A percentile compares a stretch with the other conserved stretches of the same genome.
Conservation (phyloP, 495 filamentous ascomycete species). For the Penicillium flavigenum region DNA sequence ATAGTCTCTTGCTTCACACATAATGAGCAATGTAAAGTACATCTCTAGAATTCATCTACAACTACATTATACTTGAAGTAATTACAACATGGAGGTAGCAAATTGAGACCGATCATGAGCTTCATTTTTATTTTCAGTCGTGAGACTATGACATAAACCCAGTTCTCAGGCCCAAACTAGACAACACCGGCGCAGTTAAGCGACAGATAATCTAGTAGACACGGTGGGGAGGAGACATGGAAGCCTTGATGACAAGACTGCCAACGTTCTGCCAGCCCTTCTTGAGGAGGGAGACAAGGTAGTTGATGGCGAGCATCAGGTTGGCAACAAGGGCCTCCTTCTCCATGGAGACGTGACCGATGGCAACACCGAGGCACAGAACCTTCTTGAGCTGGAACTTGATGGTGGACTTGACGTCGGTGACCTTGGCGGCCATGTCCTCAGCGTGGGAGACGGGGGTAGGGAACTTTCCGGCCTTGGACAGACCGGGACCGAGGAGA, state of each 20-base stretch:
- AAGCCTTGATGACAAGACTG: slow-evolving; percentile 97
- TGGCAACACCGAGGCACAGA: slow-evolving; percentile 97
- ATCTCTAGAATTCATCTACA: neutral
- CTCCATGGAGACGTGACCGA: slow-evolving; percentile 96
- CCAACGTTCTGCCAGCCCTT: slow-evolving; percentile 99
- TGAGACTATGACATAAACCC: slow-evolving; percentile 37
- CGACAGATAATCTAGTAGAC: slow-evolving; percentile 70
- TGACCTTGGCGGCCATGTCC: slow-evolving; percentile 89
- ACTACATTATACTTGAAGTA: neutral
- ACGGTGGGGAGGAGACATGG: slow-evolving; percentile 96
- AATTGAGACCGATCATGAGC: slow-evolving; percentile 34
- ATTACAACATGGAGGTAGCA: neutral
- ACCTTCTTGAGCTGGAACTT: slow-evolving; percentile 99
- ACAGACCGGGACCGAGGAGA: slow-evolving; percentile 97
- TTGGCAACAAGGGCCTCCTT: slow-evolving; percentile 94
- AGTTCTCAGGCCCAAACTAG: slow-evolving; percentile 26
- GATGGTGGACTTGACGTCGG: slow-evolving; percentile 99
- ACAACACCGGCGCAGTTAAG: slow-evolving; percentile 34
- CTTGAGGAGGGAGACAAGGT: slow-evolving; percentile 97
- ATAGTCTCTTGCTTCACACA: neutral
- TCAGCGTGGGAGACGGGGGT: slow-evolving; percentile 95
- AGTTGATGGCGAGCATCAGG: slow-evolving; percentile 99
- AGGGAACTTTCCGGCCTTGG: slow-evolving; percentile 99
- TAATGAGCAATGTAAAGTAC: slow-evolving; percentile 5
- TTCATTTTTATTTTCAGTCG: slow-evolving; percentile 36